These are phyloP conservation scores for Calonectria naviculata DNA, from an alignment of 2,329 filamentous ascomycete species.

Conservation along the genomic window DNA sequence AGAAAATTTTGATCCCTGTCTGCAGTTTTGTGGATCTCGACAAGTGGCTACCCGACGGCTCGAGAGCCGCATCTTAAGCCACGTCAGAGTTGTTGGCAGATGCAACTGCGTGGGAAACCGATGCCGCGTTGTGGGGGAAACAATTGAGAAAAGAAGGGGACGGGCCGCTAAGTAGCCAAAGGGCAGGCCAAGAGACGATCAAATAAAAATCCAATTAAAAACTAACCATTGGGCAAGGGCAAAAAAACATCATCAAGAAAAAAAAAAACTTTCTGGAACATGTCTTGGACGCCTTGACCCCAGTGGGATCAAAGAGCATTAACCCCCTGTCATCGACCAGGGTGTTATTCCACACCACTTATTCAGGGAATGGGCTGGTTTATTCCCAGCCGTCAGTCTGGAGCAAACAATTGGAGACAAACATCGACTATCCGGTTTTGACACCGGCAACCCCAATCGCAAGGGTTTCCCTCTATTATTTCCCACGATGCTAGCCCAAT, in stretches of 20 bases:
- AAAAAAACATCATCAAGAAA: not conserved
- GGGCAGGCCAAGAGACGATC: conserved; percentile 8
- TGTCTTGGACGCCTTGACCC: conserved; percentile 15
- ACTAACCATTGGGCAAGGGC: not conserved
- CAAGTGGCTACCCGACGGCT: conserved; percentile 8
- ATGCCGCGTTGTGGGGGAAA: conserved; percentile 22
- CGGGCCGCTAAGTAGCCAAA: conserved; percentile 16
- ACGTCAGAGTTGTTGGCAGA: conserved; percentile 39
- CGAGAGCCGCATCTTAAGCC: conserved; percentile 39
- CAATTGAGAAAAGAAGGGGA: conserved; percentile 31
- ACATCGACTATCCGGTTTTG: conserved; percentile 6
- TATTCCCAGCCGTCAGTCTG: conserved; percentile 5
- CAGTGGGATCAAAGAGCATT: conserved; percentile 5
- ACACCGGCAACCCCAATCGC: conserved; percentile 14
- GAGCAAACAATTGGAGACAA: conserved; percentile 12
- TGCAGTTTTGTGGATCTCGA: conserved; percentile 31
- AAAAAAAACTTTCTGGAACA: conserved; percentile 21
- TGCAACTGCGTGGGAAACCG: conserved; percentile 36
- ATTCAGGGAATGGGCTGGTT: conserved; percentile 7
- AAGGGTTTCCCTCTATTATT: conserved; percentile 11
- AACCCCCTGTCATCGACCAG: conserved; percentile 33
- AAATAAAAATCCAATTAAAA: not conserved
- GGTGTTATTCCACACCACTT: conserved; percentile 38
- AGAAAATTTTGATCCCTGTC: conserved; percentile 16
- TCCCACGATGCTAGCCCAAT: conserved; percentile 29